A percentile compares a stretch with the other conserved stretches of the same genome.
These are phyloP conservation scores for Cercospora nicotianae DNA, from an alignment of 2,329 filamentous ascomycete genomes.

Conservation along the genomic window DNA sequence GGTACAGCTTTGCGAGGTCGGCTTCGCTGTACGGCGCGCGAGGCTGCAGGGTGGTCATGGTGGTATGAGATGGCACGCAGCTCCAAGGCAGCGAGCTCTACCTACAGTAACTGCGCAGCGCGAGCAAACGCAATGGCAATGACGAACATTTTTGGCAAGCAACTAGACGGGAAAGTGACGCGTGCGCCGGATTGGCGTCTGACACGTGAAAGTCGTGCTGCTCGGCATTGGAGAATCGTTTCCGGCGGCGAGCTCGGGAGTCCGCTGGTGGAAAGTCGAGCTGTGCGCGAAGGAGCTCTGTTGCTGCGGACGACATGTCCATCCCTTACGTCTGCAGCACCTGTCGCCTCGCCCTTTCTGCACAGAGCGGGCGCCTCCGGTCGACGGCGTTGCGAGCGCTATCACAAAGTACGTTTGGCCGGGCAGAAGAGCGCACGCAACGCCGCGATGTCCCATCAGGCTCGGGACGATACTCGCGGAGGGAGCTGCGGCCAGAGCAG, in stretches of 20 bases:
- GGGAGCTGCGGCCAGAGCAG: constrained; percentile 26
- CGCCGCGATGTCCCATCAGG: neutral
- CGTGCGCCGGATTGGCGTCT: neutral
- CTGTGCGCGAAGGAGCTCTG: neutral
- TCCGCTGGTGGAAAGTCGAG: neutral
- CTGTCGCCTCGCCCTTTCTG: constrained; percentile 6
- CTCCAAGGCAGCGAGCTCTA: neutral
- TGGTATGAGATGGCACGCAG: constrained; percentile 11
- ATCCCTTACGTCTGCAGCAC: constrained; percentile 14
- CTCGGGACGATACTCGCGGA: constrained; percentile 27
- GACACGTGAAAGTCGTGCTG: neutral
- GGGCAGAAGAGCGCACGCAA: neutral
- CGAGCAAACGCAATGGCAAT: neutral
- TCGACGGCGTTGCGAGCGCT: neutral
- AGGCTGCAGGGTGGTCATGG: constrained; percentile 77
- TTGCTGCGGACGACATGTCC: constrained; percentile 4
- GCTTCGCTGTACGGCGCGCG: constrained; percentile 74
- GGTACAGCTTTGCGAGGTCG: constrained; percentile 81
- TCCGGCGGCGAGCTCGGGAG: constrained; percentile 2
- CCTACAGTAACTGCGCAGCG: neutral
- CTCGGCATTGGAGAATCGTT: neutral
- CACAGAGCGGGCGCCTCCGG: neutral
- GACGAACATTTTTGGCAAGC: neutral
- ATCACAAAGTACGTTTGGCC: neutral
- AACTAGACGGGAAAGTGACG: neutral